These are phyloP conservation scores for Carallia brachiata DNA, from an alignment of 345 rosid species.

Conservation along the genomic window DNA sequence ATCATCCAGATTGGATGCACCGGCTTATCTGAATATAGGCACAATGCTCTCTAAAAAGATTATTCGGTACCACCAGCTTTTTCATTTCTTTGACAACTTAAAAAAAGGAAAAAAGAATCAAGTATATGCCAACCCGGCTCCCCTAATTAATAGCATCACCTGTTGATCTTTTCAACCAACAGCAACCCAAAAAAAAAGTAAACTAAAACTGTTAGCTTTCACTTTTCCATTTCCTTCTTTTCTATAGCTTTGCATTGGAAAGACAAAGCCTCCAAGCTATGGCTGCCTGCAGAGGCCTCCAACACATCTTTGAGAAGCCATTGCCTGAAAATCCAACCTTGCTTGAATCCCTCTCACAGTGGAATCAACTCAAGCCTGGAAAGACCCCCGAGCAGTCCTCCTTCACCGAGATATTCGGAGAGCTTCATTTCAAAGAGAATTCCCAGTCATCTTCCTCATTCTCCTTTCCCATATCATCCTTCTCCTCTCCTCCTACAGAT, in stretches of 20 bases:
- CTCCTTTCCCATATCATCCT: not conserved
- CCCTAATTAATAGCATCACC: conserved; percentile 33
- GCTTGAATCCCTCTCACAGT: conserved; percentile 55
- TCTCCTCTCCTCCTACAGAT: conserved; percentile 10
- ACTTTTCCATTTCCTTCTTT: not conserved
- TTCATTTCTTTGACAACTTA: no score
- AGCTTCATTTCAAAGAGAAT: conserved; percentile 61
- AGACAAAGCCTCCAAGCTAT: conserved; percentile 27
- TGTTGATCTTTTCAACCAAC: conserved; percentile 37
- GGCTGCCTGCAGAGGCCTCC: conserved; percentile 75
- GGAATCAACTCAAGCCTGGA: conserved; percentile 52
- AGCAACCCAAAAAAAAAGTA: not conserved
- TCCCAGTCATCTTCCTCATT: conserved; percentile 16
- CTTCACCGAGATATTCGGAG: conserved; percentile 65
- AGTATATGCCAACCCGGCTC: not conserved
- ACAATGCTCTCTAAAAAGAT: no score
- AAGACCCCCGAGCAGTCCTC: conserved; percentile 46
- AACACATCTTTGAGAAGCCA: conserved; percentile 59
- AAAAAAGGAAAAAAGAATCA: not conserved
- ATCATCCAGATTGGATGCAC: no score
- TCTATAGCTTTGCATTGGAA: not conserved
- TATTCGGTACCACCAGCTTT: no score
- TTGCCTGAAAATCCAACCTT: conserved; percentile 49
- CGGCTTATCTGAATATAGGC: no score
- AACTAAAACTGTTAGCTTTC: not conserved